These are phyloP conservation scores for Zoysia pacifica DNA, from an alignment of 176 grass and related monocot species.

Conservation along the genomic window DNA sequence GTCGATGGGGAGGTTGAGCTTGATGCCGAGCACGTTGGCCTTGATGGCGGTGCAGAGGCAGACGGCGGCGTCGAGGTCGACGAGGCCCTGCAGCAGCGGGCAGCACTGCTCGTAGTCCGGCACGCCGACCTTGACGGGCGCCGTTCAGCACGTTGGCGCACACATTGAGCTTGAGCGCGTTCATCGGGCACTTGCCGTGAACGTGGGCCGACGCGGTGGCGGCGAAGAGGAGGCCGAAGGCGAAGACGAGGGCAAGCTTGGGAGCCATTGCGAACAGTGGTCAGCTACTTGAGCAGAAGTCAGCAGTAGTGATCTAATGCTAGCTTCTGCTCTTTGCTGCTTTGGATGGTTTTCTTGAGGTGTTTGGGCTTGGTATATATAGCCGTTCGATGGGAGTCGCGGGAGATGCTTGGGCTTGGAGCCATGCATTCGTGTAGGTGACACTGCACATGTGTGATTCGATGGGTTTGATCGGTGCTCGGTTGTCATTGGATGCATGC, in stretches of 20 bases:
- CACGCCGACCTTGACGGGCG: neutral
- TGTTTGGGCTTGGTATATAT: constrained; percentile 2
- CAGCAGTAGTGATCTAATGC: neutral
- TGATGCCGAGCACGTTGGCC: neutral
- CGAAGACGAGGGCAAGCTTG: constrained; percentile 1
- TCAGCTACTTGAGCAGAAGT: neutral
- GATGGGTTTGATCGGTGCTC: neutral
- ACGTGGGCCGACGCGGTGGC: neutral
- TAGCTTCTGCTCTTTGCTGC: neutral
- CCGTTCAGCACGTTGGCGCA: constrained; percentile 36
- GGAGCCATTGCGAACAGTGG: neutral
- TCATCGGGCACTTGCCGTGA: constrained; percentile 21
- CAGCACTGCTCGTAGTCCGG: neutral
- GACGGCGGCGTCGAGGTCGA: constrained; percentile 17
- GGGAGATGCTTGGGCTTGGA: constrained; percentile 19
- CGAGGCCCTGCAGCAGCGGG: neutral
- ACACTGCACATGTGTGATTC: constrained; percentile 9
- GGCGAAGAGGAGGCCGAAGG: constrained; percentile 15
- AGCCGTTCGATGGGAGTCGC: neutral
- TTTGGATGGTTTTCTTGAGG: constrained; percentile 17
- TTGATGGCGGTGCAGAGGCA: constrained; percentile 25
- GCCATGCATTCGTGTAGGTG: neutral
- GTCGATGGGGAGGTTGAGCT: neutral
- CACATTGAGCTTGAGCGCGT: constrained; percentile 28
- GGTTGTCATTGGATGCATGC: neutral